phyloP scores from a whole-genome alignment of 2,329 filamentous ascomycete genomes.

The Graphiopsis chlorocephala region DNA sequence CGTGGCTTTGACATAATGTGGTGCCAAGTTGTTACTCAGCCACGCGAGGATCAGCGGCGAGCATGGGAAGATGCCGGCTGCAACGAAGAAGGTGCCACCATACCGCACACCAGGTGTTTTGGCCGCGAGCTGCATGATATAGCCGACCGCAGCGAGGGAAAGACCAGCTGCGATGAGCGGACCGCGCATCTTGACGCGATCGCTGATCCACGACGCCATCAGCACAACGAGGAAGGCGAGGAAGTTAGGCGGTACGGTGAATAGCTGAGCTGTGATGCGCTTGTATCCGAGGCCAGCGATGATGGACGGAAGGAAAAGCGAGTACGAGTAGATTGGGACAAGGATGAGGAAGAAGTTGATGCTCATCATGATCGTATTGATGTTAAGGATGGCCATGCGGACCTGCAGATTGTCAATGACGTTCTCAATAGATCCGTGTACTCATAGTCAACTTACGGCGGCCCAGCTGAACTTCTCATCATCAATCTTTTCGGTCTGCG shows the following conservation, averaged over 20 bases:
- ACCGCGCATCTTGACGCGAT: conserved; percentile 34
- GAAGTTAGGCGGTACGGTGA: conserved; percentile 40
- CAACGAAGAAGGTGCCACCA: conserved; percentile 41
- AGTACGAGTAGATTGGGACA: conserved; percentile 43
- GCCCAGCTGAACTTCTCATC: conserved; percentile 35
- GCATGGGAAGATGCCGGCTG: conserved; percentile 33
- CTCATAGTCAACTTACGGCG: conserved; percentile 25
- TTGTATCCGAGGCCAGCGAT: conserved; percentile 43
- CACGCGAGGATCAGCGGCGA: conserved; percentile 36
- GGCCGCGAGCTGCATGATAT: conserved; percentile 39
- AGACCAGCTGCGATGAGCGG: conserved; percentile 31
- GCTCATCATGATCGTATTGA: conserved; percentile 35
- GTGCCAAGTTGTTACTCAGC: conserved; percentile 45
- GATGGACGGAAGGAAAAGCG: conserved; percentile 48
- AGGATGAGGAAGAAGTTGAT: conserved; percentile 36
- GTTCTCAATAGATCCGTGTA: not conserved
- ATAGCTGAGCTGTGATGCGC: conserved; percentile 40
- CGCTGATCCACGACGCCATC: conserved; percentile 27
- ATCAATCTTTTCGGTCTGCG: conserved; percentile 27
- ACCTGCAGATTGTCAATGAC: conserved; percentile 24
- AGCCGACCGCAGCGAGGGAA: conserved; percentile 37
- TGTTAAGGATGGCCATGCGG: conserved; percentile 32
- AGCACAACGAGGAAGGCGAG: conserved; percentile 31
- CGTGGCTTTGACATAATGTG: conserved; percentile 44
- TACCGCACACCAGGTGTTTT: conserved; percentile 36